Conservation (phyloP, 139 green algal genomes). For the Chlorella sp. region DNA sequence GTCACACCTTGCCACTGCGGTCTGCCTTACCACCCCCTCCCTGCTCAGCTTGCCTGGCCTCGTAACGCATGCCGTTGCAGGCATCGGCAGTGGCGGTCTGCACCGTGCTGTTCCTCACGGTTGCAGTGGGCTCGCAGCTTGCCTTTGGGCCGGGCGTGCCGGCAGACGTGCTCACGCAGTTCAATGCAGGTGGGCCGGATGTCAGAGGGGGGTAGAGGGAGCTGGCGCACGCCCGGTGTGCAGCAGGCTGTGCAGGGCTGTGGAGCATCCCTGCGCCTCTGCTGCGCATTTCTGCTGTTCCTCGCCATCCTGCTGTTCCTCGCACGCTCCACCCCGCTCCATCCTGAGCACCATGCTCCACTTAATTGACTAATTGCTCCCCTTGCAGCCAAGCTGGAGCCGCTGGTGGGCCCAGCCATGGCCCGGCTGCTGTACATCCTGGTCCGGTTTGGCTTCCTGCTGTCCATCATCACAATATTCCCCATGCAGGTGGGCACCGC, state of each 20-base stretch:
- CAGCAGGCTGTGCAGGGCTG: too few species aligned
- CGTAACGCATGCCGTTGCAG: neutral
- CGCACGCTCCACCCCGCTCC: too few species aligned
- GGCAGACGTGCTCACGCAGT: conserved; percentile 40
- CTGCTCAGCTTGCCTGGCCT: neutral
- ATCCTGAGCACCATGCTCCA: too few species aligned
- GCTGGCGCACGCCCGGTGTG: too few species aligned
- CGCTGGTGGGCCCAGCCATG: neutral
- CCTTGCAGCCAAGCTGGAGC: neutral
- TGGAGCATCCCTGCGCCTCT: too few species aligned
- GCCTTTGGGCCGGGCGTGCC: conserved; percentile 31
- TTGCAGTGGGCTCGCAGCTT: neutral
- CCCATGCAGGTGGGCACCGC: conserved; percentile 34
- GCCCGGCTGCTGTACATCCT: conserved; percentile 1
- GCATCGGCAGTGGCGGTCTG: neutral
- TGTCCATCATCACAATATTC: conserved; percentile 21
- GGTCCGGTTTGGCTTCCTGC: conserved; percentile 39
- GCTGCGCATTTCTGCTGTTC: too few species aligned
- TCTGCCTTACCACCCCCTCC: too few species aligned
- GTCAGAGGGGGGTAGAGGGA: too few species aligned
- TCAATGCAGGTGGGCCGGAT: conserved; percentile 26
- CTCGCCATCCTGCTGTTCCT: too few species aligned
- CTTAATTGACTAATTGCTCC: too few species aligned
- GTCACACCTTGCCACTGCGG: neutral
- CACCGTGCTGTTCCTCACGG: conserved; percentile 10